Evolutionary conservation across 495 filamentous ascomycete genomes (phyloP).

Genomic region (Tuber umbilicatum): DNA sequence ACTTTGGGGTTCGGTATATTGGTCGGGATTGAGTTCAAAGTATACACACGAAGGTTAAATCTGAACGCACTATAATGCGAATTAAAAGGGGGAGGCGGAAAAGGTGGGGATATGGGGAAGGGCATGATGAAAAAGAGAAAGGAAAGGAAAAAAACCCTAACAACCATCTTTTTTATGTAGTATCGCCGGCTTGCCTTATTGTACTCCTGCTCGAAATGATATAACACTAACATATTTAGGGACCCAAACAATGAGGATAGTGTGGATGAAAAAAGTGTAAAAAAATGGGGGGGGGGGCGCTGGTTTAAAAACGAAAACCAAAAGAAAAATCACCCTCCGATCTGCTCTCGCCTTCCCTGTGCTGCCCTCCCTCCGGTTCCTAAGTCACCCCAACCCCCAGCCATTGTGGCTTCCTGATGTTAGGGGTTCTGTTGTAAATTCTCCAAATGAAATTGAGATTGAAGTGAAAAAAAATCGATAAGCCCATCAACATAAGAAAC

Average conservation of each 20-base stretch:
- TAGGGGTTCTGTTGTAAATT: conserved; percentile 25
- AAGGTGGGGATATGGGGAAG: background rate
- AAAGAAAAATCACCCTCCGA: background rate
- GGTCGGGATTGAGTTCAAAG: background rate
- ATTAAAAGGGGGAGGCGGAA: background rate
- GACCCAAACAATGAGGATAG: background rate
- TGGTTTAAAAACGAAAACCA: background rate
- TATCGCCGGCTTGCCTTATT: conserved; percentile 2
- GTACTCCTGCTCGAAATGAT: background rate
- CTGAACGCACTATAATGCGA: background rate
- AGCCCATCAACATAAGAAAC: conserved; percentile 36
- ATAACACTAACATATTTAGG: background rate
- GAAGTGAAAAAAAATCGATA: conserved; percentile 16
- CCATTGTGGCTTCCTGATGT: conserved; percentile 26
- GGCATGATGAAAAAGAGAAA: background rate
- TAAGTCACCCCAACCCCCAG: background rate
- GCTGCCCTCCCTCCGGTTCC: background rate
- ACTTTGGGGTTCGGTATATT: background rate
- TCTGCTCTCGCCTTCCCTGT: background rate
- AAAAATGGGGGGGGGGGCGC: background rate
- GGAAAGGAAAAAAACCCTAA: background rate
- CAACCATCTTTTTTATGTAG: conserved; percentile 1
- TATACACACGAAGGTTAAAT: conserved; percentile 2
- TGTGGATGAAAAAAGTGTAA: background rate
- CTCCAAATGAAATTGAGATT: conserved; percentile 18